phyloP scores from a whole-genome alignment of 306 rosid genomes.

The Mimosa pudica region DNA sequence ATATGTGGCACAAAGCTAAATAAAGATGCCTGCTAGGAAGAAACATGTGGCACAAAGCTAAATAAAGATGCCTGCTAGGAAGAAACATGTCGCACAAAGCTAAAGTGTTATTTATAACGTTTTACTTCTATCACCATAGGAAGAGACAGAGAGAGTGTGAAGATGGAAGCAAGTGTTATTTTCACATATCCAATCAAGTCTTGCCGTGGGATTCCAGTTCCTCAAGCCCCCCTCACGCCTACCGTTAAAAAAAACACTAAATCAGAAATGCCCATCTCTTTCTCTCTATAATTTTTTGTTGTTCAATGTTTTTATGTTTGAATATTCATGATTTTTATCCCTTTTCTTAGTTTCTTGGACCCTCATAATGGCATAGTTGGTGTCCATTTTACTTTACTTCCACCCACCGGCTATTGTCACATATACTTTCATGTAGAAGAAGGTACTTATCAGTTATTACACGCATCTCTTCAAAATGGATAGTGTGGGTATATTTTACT shows the following conservation, averaged over 20 bases:
- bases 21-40: too few species aligned
- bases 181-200: conserved; percentile 83
- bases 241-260: conserved; percentile 51
- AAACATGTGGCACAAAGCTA: too few species aligned
- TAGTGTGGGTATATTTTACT: too few species aligned
- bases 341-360: conserved; percentile 2
- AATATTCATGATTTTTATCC: neutral
- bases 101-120: too few species aligned
- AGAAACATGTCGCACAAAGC: too few species aligned
- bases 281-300: neutral
- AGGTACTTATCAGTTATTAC: too few species aligned
- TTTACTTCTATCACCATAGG: neutral
- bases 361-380: neutral
- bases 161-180: conserved; percentile 34
- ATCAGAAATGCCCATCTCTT: neutral
- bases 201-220: conserved; percentile 82
- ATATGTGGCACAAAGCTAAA: neutral
- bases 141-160: neutral
- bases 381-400: too few species aligned
- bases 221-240: conserved; percentile 72
- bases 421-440: too few species aligned
- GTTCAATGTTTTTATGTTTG: neutral
- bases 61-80: too few species aligned
- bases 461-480: too few species aligned
- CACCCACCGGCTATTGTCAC: too few species aligned